Evolutionary conservation across 768 basidiomycete species (phyloP).

Genomic region (Fistulinella prunicolor): DNA sequence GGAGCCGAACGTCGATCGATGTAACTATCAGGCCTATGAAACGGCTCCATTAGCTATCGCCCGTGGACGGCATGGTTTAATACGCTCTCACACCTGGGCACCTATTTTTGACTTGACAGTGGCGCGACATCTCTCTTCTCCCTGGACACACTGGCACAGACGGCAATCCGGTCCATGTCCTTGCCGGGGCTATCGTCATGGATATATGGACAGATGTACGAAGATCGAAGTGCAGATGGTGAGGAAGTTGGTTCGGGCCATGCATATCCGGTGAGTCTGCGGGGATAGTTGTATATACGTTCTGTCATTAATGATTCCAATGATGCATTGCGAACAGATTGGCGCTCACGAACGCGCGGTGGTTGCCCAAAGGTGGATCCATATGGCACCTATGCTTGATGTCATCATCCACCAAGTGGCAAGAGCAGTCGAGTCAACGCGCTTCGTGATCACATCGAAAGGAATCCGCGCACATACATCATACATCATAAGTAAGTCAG

Average conservation of each 20-base stretch:
- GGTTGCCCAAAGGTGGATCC: background rate
- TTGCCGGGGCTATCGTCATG: background rate
- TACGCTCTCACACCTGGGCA: background rate
- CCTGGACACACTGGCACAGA: background rate
- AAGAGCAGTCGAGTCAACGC: no score
- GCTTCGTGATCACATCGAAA: no score
- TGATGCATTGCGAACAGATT: background rate
- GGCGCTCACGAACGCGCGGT: background rate
- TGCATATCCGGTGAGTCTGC: background rate
- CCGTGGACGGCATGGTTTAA: background rate
- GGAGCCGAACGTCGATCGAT: background rate
- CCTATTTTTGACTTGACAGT: slow-evolving; percentile 3
- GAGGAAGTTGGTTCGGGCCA: background rate
- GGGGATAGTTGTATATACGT: background rate
- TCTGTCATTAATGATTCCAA: background rate
- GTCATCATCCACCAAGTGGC: no score
- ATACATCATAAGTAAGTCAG: no score
- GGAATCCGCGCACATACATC: no score
- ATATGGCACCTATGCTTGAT: no score
- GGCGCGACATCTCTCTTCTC: background rate
- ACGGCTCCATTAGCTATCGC: background rate
- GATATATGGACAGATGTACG: background rate
- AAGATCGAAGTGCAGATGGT: background rate
- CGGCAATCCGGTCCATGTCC: background rate
- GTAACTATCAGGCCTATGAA: background rate